phyloP scores from a whole-genome alignment of 1,139 yeast genomes.

The Zygotorulaspora mrakii region DNA sequence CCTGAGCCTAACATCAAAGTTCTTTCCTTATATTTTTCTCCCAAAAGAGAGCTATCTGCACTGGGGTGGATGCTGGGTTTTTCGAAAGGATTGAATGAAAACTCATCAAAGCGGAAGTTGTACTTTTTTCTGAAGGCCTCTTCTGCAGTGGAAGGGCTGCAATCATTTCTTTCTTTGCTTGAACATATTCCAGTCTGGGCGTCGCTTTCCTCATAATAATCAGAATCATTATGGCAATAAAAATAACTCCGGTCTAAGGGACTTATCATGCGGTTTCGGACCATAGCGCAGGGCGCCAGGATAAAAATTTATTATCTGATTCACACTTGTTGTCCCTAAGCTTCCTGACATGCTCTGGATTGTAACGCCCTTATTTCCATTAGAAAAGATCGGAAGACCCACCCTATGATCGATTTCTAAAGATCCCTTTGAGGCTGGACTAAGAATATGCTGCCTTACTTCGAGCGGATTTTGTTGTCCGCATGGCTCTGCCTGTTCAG shows the following conservation, averaged over 20 bases:
- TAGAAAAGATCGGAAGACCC: slow-evolving; percentile 5
- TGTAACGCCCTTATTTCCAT: slow-evolving; percentile 1
- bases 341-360: slow-evolving; percentile 3
- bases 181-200: neutral
- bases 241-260: slow-evolving; percentile 5
- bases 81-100: slow-evolving; percentile 1
- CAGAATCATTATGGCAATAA: neutral
- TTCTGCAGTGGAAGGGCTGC: neutral
- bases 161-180: neutral
- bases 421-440: neutral
- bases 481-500: too few relatives aligned
- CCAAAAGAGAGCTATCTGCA: neutral
- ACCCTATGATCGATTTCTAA: slow-evolving; percentile 5
- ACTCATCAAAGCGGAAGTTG: neutral
- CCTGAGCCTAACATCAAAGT: slow-evolving; percentile 5
- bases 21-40: neutral
- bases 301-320: slow-evolving; percentile 5
- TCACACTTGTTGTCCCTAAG: slow-evolving; percentile 6
- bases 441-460: slow-evolving; percentile 3
- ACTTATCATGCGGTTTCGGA: slow-evolving; percentile 3
- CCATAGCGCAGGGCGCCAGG: slow-evolving; percentile 3
- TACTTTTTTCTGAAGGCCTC: neutral
- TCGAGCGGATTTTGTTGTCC: slow-evolving; percentile 4
- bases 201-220: neutral
- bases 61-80: slow-evolving; percentile 1